These are phyloP conservation scores for Xylaria sp. DNA, from an alignment of 2,329 filamentous ascomycete genomes.

Conservation along the genomic window DNA sequence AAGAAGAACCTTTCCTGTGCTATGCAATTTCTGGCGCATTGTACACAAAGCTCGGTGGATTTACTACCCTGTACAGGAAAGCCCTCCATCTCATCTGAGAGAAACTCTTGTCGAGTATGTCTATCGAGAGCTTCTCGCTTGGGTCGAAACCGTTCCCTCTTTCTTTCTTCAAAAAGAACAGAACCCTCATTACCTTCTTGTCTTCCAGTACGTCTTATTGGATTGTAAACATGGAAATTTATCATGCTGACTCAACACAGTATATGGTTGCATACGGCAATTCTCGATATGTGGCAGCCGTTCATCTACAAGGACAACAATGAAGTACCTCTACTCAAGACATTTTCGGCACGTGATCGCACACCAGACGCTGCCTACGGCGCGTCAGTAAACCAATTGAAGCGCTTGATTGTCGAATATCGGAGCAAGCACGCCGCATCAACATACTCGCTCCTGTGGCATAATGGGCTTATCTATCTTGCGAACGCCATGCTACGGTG, in stretches of 20 bases:
- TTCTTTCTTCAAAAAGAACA: constrained; percentile 44
- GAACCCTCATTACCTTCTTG: constrained; percentile 51
- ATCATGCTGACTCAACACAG: constrained; percentile 41
- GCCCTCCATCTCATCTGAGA: constrained; percentile 31
- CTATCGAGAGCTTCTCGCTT: constrained; percentile 54
- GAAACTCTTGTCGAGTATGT: constrained; percentile 52
- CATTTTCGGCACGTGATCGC: constrained; percentile 48
- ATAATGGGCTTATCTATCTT: constrained; percentile 55
- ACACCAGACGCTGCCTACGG: constrained; percentile 49
- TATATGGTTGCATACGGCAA: constrained; percentile 55
- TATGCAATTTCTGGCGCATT: constrained; percentile 55
- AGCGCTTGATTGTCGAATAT: constrained; percentile 53
- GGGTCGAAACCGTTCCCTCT: constrained; percentile 50
- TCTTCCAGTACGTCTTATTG: constrained; percentile 51
- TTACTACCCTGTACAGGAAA: constrained; percentile 44
- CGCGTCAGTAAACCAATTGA: constrained; percentile 54
- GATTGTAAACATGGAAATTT: background rate
- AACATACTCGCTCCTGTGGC: constrained; percentile 54
- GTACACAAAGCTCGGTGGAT: constrained; percentile 48
- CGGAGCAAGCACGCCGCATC: constrained; percentile 50
- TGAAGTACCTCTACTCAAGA: constrained; percentile 39
- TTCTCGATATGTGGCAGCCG: constrained; percentile 53
- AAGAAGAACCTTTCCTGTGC: constrained; percentile 46
- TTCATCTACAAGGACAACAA: constrained; percentile 36
- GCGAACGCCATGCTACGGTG: constrained; percentile 53